These are phyloP conservation scores for Salinomyces thailandicus DNA, from an alignment of 2,329 filamentous ascomycete species.

Conservation along the genomic window DNA sequence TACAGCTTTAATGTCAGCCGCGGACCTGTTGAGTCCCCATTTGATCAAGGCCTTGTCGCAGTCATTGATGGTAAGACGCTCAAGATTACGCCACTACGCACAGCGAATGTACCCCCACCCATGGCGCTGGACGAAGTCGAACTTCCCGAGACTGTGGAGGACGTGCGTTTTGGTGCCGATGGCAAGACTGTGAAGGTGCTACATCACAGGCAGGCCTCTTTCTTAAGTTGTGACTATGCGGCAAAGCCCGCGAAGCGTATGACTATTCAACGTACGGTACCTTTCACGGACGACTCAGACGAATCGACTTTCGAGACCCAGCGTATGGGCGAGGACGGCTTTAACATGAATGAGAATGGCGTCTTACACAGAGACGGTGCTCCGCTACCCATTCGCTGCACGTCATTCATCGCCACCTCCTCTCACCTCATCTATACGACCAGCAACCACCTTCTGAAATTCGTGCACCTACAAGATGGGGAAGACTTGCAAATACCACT, in stretches of 20 bases:
- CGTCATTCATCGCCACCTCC: constrained; percentile 73
- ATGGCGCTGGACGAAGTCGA: constrained; percentile 74
- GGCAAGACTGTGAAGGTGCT: constrained; percentile 61
- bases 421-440: constrained; percentile 87
- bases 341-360: constrained; percentile 45
- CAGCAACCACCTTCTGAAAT: constrained; percentile 84
- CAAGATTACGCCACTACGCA: constrained; percentile 75
- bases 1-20: constrained; percentile 57
- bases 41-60: constrained; percentile 57
- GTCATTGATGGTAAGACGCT: constrained; percentile 74
- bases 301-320: not conserved
- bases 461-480: constrained; percentile 62
- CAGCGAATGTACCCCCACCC: constrained; percentile 80
- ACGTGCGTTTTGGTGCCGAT: constrained; percentile 61
- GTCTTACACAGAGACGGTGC: constrained; percentile 37
- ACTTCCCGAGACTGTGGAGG: constrained; percentile 53
- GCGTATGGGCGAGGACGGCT: not conserved
- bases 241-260: constrained; percentile 39
- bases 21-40: constrained; percentile 58
- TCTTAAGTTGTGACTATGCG: constrained; percentile 60
- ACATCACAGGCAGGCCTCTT: constrained; percentile 52
- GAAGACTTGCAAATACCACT: constrained; percentile 67
- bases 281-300: not conserved
- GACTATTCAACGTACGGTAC: constrained; percentile 13
- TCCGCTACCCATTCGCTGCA: constrained; percentile 47